Evolutionary conservation across 768 basidiomycete genomes (phyloP), one percentile per base, ranked within the genome.

Genomic region (Gloeophyllum trabeum): DNA sequence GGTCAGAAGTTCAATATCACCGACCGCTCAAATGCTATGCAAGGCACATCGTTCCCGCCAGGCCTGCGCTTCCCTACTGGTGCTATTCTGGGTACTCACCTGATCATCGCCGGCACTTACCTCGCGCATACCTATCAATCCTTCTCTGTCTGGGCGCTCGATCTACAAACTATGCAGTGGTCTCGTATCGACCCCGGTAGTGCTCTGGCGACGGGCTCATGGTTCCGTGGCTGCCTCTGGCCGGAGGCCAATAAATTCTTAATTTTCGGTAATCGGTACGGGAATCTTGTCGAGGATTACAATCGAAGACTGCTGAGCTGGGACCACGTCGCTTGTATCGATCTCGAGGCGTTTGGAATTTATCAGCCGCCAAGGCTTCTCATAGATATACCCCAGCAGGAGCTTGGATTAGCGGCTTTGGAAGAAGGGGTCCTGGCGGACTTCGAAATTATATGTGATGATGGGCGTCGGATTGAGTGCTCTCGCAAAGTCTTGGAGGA

Each of bases 51-150:
- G 1, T 84, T 90, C 50, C 94, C 94, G 18, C 94, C 96, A 0
- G 94, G 94, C 10, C 76, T 98, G 35, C 83, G 94, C 6, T 99
- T 99, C 65, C 94, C 94, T 4, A 87, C 91, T 0, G 94, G 93
- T 16, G 89, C 90, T 24, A 80, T 97, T 46, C 66, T 96, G 5
- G 96, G 93, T 23, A 79, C 79, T 24, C 80, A 91, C 58, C 75
- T 99, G 56, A 84, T 99, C 59, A 81, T 98, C 41, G 91, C 90
- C 6, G 94, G 94, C 23, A 94, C 91, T 16, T 96, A 96, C 56
- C 81, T 99, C 44, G 90, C 93, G 1, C 87, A 92, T 54, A 82
- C 84, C 32, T 88, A 87, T 51, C 92, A 94, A 54, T 89, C 88
- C 21, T 99, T 92, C 60, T 92, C 91, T 6, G 85, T 98, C 44